These are phyloP conservation scores for Monosporozyma unispora DNA, from an alignment of 805 yeast species.

Conservation along the genomic window DNA sequence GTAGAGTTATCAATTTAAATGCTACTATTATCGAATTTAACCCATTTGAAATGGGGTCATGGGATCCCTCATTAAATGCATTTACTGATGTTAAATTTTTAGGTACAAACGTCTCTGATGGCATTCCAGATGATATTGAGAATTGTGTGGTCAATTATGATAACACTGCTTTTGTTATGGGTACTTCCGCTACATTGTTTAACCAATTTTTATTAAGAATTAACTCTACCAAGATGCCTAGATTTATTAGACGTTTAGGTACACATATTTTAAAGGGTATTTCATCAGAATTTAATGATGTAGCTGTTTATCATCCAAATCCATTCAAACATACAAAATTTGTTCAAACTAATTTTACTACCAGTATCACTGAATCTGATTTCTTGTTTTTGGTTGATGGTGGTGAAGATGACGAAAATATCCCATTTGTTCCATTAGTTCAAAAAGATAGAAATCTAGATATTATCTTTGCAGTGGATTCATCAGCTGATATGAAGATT, in stretches of 20 bases:
- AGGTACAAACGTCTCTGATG: conserved; percentile 58
- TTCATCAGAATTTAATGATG: conserved; percentile 48
- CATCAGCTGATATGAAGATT: conserved; percentile 52
- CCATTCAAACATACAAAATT: conserved; percentile 47
- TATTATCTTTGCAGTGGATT: conserved; percentile 57
- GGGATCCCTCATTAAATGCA: conserved; percentile 67
- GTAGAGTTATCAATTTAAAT: conserved; percentile 46
- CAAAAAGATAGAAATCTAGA: conserved; percentile 54
- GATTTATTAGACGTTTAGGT: conserved; percentile 31
- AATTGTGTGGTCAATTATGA: conserved; percentile 64
- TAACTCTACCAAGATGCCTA: conserved; percentile 39
- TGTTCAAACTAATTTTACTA: conserved; percentile 26
- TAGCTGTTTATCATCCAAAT: conserved; percentile 64
- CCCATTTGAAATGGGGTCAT: conserved; percentile 74
- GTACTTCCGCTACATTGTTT: conserved; percentile 76
- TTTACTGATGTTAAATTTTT: conserved; percentile 61
- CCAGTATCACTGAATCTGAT: conserved; percentile 34
- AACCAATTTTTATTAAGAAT: conserved; percentile 54
- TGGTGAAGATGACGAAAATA: conserved; percentile 57
- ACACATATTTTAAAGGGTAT: conserved; percentile 38
- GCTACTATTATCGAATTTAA: conserved; percentile 59
- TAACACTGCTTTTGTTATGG: conserved; percentile 73
- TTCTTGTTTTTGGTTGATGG: conserved; percentile 57
- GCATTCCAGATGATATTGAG: conserved; percentile 38
- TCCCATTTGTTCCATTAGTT: conserved; percentile 56